Conservation (phyloP, 345 rosid genomes). For the Pistacia vera region DNA sequence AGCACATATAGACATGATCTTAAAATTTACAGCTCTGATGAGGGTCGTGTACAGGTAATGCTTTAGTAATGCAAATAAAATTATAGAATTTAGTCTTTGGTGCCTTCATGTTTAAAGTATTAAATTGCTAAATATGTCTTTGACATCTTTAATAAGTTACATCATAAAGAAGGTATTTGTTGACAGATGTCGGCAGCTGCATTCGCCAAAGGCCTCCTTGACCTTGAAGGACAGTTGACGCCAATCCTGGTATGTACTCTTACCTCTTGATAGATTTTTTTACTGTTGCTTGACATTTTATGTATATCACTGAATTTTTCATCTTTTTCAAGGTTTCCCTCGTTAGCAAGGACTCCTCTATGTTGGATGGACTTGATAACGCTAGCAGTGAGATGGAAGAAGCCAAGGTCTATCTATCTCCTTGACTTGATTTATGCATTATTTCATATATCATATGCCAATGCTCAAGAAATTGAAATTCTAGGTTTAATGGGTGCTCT, state of each 20-base stretch:
- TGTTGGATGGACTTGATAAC: constrained; percentile 98
- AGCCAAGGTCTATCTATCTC: constrained; percentile 74
- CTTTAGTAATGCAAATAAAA: constrained; percentile 1
- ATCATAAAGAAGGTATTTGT: constrained; percentile 16
- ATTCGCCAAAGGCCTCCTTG: constrained; percentile 99
- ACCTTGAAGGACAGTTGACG: constrained; percentile 96
- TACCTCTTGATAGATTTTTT: constrained; percentile 17
- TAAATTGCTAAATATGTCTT: constrained; percentile 5
- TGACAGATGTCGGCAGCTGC: constrained; percentile 99
- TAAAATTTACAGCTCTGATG: constrained; percentile 99
- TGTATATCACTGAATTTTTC: constrained; percentile 25
- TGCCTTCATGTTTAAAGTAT: not conserved
- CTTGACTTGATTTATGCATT: constrained; percentile 12
- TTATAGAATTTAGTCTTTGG: constrained; percentile 7
- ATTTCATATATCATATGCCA: not conserved
- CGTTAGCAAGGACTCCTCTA: constrained; percentile 99
- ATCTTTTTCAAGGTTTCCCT: constrained; percentile 79
- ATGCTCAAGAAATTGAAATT: not conserved
- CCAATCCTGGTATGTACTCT: constrained; percentile 84
- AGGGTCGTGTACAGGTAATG: constrained; percentile 98
- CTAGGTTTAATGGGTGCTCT: constrained; percentile 5
- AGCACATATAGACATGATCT: constrained; percentile 99
- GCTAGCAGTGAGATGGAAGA: constrained; percentile 93
- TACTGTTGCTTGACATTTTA: constrained; percentile 13
- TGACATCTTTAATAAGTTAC: constrained; percentile 10